Conservation (phyloP, 257 asterid genomes). For the Nicotiana obtusifolia region DNA sequence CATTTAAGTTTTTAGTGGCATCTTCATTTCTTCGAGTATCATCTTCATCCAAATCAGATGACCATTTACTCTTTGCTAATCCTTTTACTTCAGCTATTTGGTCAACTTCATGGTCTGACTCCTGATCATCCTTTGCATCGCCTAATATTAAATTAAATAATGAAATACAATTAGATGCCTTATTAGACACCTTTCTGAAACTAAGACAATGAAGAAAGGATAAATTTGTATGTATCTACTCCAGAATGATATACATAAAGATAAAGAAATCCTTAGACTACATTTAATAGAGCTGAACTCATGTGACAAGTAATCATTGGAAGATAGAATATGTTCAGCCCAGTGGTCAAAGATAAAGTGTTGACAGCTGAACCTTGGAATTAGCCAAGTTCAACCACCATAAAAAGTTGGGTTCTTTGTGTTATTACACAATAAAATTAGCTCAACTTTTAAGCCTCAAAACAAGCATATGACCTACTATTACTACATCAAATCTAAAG, state of each 20-base stretch:
- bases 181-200: neutral
- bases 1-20: conserved; percentile 31
- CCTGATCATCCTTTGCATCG: conserved; percentile 31
- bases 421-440: neutral
- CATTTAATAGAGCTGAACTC: neutral
- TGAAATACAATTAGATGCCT: conserved; percentile 9
- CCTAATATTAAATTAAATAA: conserved; percentile 27
- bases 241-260: neutral
- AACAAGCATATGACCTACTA: neutral
- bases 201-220: neutral
- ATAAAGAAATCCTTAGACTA: neutral
- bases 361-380: neutral
- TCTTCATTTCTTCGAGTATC: conserved; percentile 35
- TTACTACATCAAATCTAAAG: neutral
- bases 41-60: conserved; percentile 75
- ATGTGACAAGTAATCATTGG: neutral
- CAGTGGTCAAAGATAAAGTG: neutral
- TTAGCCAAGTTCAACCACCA: conserved; percentile 2
- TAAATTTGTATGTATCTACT: neutral
- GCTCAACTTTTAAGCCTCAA: neutral
- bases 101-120: conserved; percentile 36
- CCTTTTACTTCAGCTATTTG: conserved; percentile 57
- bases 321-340: neutral
- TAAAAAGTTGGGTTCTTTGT: neutral
- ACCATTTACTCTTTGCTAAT: conserved; percentile 94